Base-by-base conservation (phyloP, 2,329 filamentous ascomycete species). In the Phialophora chinensis region DNA sequence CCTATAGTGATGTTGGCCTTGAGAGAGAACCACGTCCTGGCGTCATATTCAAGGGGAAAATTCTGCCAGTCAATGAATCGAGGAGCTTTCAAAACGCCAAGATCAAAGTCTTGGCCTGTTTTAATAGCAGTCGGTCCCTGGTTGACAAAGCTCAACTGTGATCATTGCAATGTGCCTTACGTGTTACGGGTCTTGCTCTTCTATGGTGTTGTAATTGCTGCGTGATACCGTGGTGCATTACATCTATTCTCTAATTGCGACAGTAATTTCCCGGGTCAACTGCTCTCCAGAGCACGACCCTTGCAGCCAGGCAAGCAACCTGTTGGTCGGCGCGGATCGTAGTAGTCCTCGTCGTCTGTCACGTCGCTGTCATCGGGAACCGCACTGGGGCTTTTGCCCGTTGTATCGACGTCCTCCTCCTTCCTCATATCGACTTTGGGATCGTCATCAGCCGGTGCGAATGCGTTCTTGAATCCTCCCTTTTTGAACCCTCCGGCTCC, bases 391-490 rank as follows among this genome's bases (percentile, higher is more conserved):
- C 69, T 69, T 53, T 73, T 71, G 42, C 76, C 78, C 17, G 77
- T 75, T 3, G 47, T 17, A 31, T 78, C 79, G n/a, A 80, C 79
- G 31, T 79, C 78, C 0, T 79, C 77, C 25, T 82, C 81, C 33
- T 79, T 80, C 66, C 79, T 79, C 12, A 74, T 74, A 4, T 75
- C 74, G 12, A 73, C 75, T 4, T 75, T 75, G 12, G 71, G 69
- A 29, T 71, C 67, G 42, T 66, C 69, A 27, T 66, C 68, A 29
- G 64, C 69, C n/a, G 72, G 62, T 1, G 66, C 71, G 85, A 80
- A 93, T 91, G 1, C 90, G 90, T 73, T 88, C 90, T 92, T 93
- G 77, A 93, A 93, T 0, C 91, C 91, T 1, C 90, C 89, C 75
- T 94, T 95, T 79, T 93, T 93, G 75, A 93, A 93, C 0, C 79